Evolutionary conservation across 768 basidiomycete genomes (phyloP).

Genomic region (Phylloporus sp.): DNA sequence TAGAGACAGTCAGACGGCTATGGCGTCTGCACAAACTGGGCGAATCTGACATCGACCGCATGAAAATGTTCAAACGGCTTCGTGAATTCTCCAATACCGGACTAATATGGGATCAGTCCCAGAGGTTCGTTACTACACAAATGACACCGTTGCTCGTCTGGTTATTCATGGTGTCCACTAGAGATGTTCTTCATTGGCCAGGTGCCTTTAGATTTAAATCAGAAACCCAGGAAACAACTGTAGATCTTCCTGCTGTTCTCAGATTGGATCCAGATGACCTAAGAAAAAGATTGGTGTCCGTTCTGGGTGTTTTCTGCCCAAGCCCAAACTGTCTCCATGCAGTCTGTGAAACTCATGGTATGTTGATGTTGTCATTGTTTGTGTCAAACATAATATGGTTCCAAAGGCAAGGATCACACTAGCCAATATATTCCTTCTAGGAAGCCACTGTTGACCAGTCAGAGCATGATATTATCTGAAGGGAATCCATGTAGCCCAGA

Average conservation of each 20-base stretch:
- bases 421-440: constrained; percentile 13
- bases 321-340: constrained; percentile 42
- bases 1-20: constrained; percentile 43
- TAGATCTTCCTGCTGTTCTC: not conserved
- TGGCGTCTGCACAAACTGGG: constrained; percentile 28
- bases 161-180: constrained; percentile 9
- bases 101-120: constrained; percentile 39
- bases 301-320: constrained; percentile 40
- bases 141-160: not conserved
- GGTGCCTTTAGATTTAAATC: constrained; percentile 11
- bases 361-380: not conserved
- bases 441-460: constrained; percentile 21
- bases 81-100: constrained; percentile 30
- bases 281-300: constrained; percentile 29
- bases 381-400: not conserved
- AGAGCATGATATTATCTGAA: constrained; percentile 25
- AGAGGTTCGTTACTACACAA: constrained; percentile 33
- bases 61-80: constrained; percentile 25
- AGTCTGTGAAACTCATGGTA: constrained; percentile 40
- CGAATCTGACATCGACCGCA: constrained; percentile 34
- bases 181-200: constrained; percentile 41
- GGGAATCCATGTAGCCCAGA: constrained; percentile 30
- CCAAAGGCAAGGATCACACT: not conserved
- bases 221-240: not conserved
- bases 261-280: constrained; percentile 28